These are phyloP conservation scores for Zizania latifolia DNA, from an alignment of 176 grass and related monocot genomes.

Conservation along the genomic window DNA sequence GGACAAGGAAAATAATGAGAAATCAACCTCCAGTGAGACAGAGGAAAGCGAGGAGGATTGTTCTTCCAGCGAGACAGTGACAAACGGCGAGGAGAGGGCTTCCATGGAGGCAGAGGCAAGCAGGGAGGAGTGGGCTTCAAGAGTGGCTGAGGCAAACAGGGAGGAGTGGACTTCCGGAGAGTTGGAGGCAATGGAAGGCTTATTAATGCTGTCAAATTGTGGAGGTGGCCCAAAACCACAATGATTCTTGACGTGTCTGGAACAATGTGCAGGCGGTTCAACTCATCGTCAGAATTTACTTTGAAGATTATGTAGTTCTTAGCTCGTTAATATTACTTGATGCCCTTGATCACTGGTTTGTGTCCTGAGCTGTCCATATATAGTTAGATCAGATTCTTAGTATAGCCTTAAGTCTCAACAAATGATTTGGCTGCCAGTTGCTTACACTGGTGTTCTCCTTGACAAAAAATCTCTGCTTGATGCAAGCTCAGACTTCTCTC, in stretches of 20 bases:
- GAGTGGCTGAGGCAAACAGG: background rate
- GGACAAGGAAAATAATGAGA: background rate
- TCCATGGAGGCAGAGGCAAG: background rate
- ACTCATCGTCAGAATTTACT: background rate
- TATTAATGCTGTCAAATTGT: background rate
- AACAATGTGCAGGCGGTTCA: background rate
- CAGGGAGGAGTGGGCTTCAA: background rate
- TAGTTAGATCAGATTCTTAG: no score
- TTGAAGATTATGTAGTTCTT: background rate
- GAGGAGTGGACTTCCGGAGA: background rate
- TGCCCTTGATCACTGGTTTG: background rate
- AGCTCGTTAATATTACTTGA: background rate
- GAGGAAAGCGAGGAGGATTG: background rate
- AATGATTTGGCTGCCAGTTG: background rate
- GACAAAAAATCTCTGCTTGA: background rate
- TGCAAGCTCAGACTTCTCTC: background rate
- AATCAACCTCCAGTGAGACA: background rate
- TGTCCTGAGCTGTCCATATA: background rate
- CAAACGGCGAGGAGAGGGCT: background rate
- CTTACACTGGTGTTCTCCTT: background rate
- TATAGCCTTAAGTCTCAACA: no score
- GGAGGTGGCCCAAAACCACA: background rate
- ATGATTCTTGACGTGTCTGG: background rate
- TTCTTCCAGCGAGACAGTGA: background rate
- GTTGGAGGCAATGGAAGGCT: background rate